Evolutionary conservation across 768 basidiomycete species (phyloP).

Genomic region (Pulveroboletus sp.): DNA sequence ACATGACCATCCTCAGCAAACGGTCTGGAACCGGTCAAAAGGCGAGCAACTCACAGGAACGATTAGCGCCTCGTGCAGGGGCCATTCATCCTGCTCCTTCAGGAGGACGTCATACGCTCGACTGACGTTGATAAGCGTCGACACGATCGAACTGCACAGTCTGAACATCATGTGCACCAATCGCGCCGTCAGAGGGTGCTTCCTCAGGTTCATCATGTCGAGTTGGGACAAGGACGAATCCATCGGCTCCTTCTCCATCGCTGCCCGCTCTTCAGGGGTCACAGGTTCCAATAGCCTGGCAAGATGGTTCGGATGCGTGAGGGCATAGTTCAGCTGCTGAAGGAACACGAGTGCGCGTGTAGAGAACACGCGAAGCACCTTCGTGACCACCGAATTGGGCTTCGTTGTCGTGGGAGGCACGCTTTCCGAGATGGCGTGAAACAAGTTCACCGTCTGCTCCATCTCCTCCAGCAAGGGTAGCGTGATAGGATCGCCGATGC

Average conservation of each 20-base stretch:
- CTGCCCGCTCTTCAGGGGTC: slow-evolving; percentile 65
- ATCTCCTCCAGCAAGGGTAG: slow-evolving; percentile 78
- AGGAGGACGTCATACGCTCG: slow-evolving; percentile 64
- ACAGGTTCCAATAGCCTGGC: slow-evolving; percentile 77
- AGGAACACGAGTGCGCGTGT: slow-evolving; percentile 67
- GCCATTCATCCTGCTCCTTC: slow-evolving; percentile 68
- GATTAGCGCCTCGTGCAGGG: slow-evolving; percentile 60
- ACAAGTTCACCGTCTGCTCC: slow-evolving; percentile 73
- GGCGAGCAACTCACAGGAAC: slow-evolving; percentile 55
- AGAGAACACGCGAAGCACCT: slow-evolving; percentile 67
- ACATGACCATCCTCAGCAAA: background rate
- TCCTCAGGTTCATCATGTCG: slow-evolving; percentile 55
- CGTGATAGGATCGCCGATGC: slow-evolving; percentile 72
- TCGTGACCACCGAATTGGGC: slow-evolving; percentile 46
- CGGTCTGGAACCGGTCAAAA: background rate
- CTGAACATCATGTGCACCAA: slow-evolving; percentile 70
- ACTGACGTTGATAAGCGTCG: slow-evolving; percentile 67
- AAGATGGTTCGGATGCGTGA: slow-evolving; percentile 88
- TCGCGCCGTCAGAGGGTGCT: slow-evolving; percentile 67
- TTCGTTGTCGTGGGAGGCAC: slow-evolving; percentile 14
- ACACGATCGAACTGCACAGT: slow-evolving; percentile 64
- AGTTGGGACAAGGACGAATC: slow-evolving; percentile 35
- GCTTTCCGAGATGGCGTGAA: slow-evolving; percentile 66
- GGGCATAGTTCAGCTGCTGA: slow-evolving; percentile 84
- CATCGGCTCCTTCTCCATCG: slow-evolving; percentile 58